Conservation (phyloP, 371 early-diverging fungal genomes). For the Rhizopus stolonifer region DNA sequence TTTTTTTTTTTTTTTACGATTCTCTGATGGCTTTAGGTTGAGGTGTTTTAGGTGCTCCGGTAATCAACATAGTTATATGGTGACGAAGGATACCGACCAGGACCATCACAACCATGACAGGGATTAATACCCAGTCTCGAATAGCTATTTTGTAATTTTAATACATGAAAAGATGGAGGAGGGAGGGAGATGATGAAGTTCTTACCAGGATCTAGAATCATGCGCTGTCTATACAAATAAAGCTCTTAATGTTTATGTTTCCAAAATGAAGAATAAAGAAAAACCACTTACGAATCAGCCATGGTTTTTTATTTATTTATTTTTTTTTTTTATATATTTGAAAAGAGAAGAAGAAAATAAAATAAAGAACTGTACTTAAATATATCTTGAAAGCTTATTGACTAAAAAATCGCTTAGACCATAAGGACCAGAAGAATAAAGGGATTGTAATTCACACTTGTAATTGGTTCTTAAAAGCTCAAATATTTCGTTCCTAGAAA, state of each 20-base stretch:
- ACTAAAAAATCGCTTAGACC: slow-evolving; percentile 14
- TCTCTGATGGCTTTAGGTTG: slow-evolving; percentile 77
- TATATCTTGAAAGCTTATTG: slow-evolving; percentile 12
- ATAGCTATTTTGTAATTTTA: too few species aligned
- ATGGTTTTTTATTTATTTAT: slow-evolving; percentile 5
- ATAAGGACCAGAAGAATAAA: slow-evolving; percentile 22
- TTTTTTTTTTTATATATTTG: not conserved
- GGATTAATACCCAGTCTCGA: slow-evolving; percentile 93
- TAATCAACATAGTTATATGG: slow-evolving; percentile 85
- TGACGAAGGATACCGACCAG: slow-evolving; percentile 90
- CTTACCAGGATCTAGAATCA: slow-evolving; percentile 69
- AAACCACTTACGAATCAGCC: slow-evolving; percentile 23
- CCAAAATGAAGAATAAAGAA: not conserved
- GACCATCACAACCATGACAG: slow-evolving; percentile 96
- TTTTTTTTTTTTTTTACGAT: slow-evolving; percentile 42
- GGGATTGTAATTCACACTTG: slow-evolving; percentile 39
- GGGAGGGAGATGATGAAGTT: too few species aligned
- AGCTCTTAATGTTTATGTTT: not conserved
- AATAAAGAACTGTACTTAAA: not conserved
- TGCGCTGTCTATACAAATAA: slow-evolving; percentile 44
- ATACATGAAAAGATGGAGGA: too few species aligned
- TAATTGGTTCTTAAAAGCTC: slow-evolving; percentile 13
- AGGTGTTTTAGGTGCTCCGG: slow-evolving; percentile 74
- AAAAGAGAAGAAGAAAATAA: not conserved
- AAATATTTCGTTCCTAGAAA: slow-evolving; percentile 23